A percentile compares a stretch with the other conserved stretches of the same genome.
Evolutionary conservation across 257 asterid genomes (phyloP).

Genomic region (Capsicum rhomboideum): DNA sequence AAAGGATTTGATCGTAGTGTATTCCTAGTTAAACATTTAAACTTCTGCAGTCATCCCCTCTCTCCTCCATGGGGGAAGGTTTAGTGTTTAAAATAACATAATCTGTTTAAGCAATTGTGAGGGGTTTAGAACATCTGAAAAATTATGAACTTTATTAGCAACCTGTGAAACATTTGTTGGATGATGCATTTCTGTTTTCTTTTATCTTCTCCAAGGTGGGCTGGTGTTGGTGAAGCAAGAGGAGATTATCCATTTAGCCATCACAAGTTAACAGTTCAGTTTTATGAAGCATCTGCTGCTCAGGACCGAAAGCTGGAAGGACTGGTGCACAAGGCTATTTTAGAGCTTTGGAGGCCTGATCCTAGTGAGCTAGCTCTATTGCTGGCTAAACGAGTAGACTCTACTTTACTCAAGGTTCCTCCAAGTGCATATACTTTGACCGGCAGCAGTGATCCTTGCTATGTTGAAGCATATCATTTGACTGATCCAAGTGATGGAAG

Average conservation of each 20-base stretch:
- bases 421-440: constrained; percentile 72
- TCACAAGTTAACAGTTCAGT: constrained; percentile 87
- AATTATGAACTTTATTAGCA: background rate
- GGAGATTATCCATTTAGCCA: constrained; percentile 96
- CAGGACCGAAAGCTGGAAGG: constrained; percentile 92
- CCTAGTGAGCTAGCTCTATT: constrained; percentile 71
- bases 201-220: constrained; percentile 52
- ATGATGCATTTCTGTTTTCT: background rate
- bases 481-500: constrained; percentile 89
- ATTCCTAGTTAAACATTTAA: background rate
- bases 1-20: background rate
- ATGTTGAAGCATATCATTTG: constrained; percentile 87
- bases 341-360: constrained; percentile 92
- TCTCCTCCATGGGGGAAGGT: background rate
- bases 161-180: background rate
- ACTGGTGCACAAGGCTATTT: constrained; percentile 78
- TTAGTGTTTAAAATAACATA: background rate
- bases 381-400: constrained; percentile 57
- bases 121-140: background rate
- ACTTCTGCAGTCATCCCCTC: background rate
- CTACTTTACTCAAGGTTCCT: constrained; percentile 63
- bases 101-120: background rate
- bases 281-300: constrained; percentile 79
- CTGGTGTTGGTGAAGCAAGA: constrained; percentile 69
- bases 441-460: constrained; percentile 94